Evolutionary conservation across 345 rosid species (phyloP).

Genomic region (Luvunga scandens): DNA sequence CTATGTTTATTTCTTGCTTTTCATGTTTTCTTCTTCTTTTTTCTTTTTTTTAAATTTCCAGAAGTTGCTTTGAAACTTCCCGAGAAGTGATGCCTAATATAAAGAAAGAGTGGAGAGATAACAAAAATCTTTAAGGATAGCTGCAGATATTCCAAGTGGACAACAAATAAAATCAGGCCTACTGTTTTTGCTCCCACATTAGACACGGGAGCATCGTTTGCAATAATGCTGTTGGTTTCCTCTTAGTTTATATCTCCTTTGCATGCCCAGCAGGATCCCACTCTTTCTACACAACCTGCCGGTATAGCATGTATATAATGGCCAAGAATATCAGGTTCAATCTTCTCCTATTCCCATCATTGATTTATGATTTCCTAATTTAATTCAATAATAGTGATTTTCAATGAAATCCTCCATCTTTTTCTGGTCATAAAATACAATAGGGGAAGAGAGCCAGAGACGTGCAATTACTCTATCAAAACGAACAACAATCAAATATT

Average conservation of each 20-base stretch:
- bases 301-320: background rate
- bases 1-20: background rate
- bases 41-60: no score
- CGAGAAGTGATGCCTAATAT: background rate
- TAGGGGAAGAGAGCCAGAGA: background rate
- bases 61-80: background rate
- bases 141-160: background rate
- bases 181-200: background rate
- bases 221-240: background rate
- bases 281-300: background rate
- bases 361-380: background rate
- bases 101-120: background rate
- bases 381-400: background rate
- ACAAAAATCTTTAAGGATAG: background rate
- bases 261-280: background rate
- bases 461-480: background rate
- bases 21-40: no score
- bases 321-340: background rate
- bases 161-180: background rate
- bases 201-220: background rate
- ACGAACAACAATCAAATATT: constrained; percentile 9
- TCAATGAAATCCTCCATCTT: background rate
- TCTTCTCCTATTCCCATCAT: background rate
- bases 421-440: background rate
- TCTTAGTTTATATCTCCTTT: background rate